A percentile compares a stretch with the other conserved stretches of the same genome.
Conservation (phyloP, 176 grass and related monocot species). For the Musa itinerans region DNA sequence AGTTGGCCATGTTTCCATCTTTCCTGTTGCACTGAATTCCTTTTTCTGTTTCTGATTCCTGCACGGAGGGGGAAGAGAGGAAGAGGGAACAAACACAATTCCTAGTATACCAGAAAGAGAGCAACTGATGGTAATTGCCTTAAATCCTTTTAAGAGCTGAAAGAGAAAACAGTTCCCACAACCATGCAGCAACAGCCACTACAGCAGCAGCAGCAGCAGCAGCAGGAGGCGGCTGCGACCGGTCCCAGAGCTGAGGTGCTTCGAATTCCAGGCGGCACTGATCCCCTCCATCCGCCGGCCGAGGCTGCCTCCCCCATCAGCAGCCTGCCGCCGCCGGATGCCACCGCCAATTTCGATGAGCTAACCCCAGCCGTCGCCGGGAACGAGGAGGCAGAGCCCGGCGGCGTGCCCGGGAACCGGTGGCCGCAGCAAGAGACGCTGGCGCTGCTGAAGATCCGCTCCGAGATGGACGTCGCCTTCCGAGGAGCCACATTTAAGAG, state of each 20-base stretch:
- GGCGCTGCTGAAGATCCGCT: constrained; percentile 95
- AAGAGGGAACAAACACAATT: neutral
- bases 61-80: constrained; percentile 16
- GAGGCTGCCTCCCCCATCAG: neutral
- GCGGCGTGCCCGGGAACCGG: constrained; percentile 51
- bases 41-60: constrained; percentile 34
- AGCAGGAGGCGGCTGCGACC: constrained; percentile 1
- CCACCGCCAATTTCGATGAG: constrained; percentile 45
- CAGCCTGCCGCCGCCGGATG: neutral
- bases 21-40: constrained; percentile 45
- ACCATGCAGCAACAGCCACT: constrained; percentile 1
- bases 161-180: neutral
- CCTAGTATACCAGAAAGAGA: constrained; percentile 28
- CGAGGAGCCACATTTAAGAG: constrained; percentile 86
- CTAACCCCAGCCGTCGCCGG: constrained; percentile 18
- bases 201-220: neutral
- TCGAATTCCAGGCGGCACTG: constrained; percentile 29
- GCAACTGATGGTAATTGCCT: constrained; percentile 13
- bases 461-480: constrained; percentile 91
- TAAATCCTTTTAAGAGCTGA: neutral
- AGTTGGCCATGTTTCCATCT: constrained; percentile 42
- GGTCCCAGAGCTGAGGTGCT: constrained; percentile 15
- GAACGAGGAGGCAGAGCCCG: constrained; percentile 54
- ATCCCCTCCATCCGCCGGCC: constrained; percentile 80
- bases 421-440: constrained; percentile 95